phyloP scores from a whole-genome alignment of 495 filamentous ascomycete genomes.

The Chaetomium fimeti region DNA sequence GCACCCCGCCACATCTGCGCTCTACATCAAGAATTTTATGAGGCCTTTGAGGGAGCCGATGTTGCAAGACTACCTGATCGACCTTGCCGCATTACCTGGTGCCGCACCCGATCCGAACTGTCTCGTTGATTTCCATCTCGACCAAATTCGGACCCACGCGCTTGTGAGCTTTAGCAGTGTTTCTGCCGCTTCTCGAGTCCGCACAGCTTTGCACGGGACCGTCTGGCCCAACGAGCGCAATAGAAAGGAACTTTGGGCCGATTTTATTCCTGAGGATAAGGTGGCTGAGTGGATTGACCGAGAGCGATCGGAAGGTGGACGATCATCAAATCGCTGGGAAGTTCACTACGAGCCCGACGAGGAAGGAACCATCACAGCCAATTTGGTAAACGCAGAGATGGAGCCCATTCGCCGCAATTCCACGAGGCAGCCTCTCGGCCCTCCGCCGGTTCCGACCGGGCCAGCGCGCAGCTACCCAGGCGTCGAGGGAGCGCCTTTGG shows the following conservation, averaged over 20 bases:
- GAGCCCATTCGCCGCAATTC: conserved; percentile 21
- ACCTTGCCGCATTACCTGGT: conserved; percentile 62
- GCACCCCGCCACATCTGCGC: conserved; percentile 77
- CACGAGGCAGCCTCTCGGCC: conserved; percentile 21
- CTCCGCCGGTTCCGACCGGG: conserved; percentile 42
- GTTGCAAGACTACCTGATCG: conserved; percentile 65
- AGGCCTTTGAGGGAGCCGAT: conserved; percentile 68
- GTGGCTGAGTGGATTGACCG: conserved; percentile 70
- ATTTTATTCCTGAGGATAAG: conserved; percentile 80
- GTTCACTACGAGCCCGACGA: conserved; percentile 48
- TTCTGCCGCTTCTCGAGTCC: conserved; percentile 73
- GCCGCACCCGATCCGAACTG: conserved; percentile 49
- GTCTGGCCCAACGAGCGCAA: conserved; percentile 87
- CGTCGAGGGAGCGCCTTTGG: conserved; percentile 45
- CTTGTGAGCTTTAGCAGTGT: conserved; percentile 68
- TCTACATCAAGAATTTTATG: conserved; percentile 93
- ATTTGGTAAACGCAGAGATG: conserved; percentile 44
- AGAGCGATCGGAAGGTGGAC: conserved; percentile 56
- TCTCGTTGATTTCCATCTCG: conserved; percentile 71
- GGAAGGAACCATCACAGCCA: conserved; percentile 55
- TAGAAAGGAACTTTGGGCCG: conserved; percentile 80
- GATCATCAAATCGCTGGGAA: conserved; percentile 59
- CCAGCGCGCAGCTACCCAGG: conserved; percentile 40
- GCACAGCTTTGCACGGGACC: conserved; percentile 69
- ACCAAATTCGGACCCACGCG: conserved; percentile 83